Percentiles rank a stretch among this genome's conserved stretches.
These are phyloP conservation scores for Thecaphora frezii DNA, from an alignment of 1,284 basidiomycete species.

Conservation along the genomic window DNA sequence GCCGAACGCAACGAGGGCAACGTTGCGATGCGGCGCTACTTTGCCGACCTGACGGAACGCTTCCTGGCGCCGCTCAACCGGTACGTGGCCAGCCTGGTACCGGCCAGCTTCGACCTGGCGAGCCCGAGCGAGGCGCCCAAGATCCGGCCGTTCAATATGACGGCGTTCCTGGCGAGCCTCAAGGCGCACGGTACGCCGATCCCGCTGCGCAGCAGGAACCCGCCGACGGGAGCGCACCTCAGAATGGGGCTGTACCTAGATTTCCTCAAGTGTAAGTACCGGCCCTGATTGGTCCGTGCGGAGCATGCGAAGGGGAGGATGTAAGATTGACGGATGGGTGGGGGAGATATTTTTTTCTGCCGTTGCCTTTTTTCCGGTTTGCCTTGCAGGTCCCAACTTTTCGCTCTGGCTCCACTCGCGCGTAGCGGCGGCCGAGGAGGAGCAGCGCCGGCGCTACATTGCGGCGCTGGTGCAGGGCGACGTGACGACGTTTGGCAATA, in stretches of 20 bases:
- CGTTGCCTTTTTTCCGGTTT: too few relatives aligned
- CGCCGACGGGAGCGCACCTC: constrained; percentile 48
- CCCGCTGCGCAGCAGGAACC: constrained; percentile 45
- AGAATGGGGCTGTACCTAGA: constrained; percentile 49
- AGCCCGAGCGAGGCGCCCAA: constrained; percentile 39
- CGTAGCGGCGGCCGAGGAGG: constrained; percentile 46
- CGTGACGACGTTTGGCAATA: constrained; percentile 36
- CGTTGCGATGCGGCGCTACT: constrained; percentile 74
- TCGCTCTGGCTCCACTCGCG: constrained; percentile 50
- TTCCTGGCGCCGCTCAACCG: constrained; percentile 89
- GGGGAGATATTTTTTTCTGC: too few relatives aligned
- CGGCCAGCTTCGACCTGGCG: constrained; percentile 36
- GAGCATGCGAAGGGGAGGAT: too few relatives aligned
- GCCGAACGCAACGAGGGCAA: constrained; percentile 51
- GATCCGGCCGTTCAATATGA: constrained; percentile 72
- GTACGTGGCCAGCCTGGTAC: constrained; percentile 74
- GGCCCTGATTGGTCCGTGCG: too few relatives aligned
- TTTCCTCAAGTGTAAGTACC: constrained; percentile 37
- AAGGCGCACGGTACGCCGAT: constrained; percentile 69
- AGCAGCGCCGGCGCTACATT: constrained; percentile 46
- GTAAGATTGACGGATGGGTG: too few relatives aligned
- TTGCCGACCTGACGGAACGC: constrained; percentile 81
- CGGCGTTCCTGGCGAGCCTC: constrained; percentile 78
- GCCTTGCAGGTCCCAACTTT: constrained; percentile 41
- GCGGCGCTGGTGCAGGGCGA: constrained; percentile 43